phyloP scores from a whole-genome alignment of 1,284 basidiomycete genomes.

The Chiua sp. region DNA sequence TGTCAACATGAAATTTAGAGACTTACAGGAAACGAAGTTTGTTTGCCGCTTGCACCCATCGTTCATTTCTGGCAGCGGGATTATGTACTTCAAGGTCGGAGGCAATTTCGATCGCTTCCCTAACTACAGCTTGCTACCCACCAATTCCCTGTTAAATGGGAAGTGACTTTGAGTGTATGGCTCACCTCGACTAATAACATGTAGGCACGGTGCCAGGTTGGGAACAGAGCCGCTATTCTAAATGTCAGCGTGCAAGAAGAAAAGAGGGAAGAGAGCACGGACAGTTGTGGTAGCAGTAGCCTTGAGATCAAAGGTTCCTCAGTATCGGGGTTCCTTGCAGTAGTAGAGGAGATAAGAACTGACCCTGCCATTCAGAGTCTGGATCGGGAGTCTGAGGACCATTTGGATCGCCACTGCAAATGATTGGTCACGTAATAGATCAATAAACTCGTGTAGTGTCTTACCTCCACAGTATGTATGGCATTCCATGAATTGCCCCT shows the following conservation, averaged over 20 bases:
- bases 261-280: background rate
- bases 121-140: slow-evolving; percentile 23
- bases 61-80: slow-evolving; percentile 2
- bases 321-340: background rate
- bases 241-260: slow-evolving; percentile 1
- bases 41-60: slow-evolving; percentile 17
- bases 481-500: slow-evolving; percentile 22
- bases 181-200: slow-evolving; percentile 17
- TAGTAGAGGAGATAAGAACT: too few relatives aligned
- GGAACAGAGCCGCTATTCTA: slow-evolving; percentile 19
- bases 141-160: background rate
- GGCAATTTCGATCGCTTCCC: slow-evolving; percentile 17
- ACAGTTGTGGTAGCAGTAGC: slow-evolving; percentile 24
- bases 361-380: slow-evolving; percentile 7
- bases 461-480: slow-evolving; percentile 5
- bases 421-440: background rate
- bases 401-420: slow-evolving; percentile 20
- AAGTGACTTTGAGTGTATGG: background rate
- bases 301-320: slow-evolving; percentile 6
- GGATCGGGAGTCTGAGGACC: slow-evolving; percentile 3
- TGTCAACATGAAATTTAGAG: background rate
- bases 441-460: background rate
- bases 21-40: slow-evolving; percentile 24
- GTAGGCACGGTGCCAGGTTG: slow-evolving; percentile 23
- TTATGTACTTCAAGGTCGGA: slow-evolving; percentile 5